A percentile compares a stretch with the other conserved stretches of the same genome.
Conservation (phyloP, 1,139 yeast genomes). For the Pneumocystis wakefieldiae region DNA sequence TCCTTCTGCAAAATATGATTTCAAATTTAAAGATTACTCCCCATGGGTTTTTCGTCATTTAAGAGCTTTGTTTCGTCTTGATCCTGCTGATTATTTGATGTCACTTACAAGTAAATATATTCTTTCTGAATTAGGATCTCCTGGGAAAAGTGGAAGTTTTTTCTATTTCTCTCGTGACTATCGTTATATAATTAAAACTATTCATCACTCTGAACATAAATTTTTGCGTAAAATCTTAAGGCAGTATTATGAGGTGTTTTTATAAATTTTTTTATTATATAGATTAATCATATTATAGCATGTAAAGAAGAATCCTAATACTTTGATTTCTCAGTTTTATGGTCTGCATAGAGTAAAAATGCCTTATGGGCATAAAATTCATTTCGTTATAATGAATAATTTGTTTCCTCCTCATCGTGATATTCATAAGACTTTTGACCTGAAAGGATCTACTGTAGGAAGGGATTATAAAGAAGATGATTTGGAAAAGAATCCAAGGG, state of each 20-base stretch:
- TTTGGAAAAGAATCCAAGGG: constrained; percentile 20
- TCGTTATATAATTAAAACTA: constrained; percentile 86
- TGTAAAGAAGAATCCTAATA: constrained; percentile 71
- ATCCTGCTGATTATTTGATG: constrained; percentile 88
- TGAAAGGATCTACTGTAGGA: constrained; percentile 89
- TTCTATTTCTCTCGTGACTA: constrained; percentile 90
- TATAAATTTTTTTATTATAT: background rate
- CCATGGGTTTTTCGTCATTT: constrained; percentile 89
- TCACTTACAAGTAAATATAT: constrained; percentile 88
- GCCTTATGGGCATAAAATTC: constrained; percentile 74
- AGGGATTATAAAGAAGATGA: constrained; percentile 29
- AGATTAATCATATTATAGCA: constrained; percentile 26
- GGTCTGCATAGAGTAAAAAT: constrained; percentile 89
- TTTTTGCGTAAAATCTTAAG: constrained; percentile 61
- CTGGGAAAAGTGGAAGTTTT: constrained; percentile 93
- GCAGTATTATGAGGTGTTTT: constrained; percentile 41
- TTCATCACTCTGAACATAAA: constrained; percentile 83
- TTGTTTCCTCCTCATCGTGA: constrained; percentile 89
- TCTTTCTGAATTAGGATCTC: constrained; percentile 81
- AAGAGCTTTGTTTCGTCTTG: constrained; percentile 64
- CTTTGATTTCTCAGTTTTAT: constrained; percentile 81
- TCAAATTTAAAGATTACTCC: constrained; percentile 89
- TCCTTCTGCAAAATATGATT: constrained; percentile 86
- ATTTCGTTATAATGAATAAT: constrained; percentile 93
- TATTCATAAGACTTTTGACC: constrained; percentile 71